These are phyloP conservation scores for Erodium trifolium DNA, from an alignment of 441 rosid species.

Conservation along the genomic window DNA sequence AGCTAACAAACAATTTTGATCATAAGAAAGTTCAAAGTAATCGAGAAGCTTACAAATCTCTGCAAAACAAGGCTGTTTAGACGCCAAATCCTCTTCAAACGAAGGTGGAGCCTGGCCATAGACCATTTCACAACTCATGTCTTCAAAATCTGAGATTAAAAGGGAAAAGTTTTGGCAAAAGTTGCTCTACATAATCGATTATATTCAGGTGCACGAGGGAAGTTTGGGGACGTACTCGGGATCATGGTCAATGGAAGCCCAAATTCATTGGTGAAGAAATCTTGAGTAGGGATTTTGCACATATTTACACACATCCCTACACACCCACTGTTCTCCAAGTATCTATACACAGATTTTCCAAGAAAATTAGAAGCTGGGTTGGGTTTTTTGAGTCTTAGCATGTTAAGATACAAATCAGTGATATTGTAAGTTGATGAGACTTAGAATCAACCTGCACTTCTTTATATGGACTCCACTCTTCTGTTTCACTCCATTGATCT, in stretches of 20 bases:
- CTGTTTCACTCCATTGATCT: slow-evolving; percentile 75
- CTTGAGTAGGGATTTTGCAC: slow-evolving; percentile 95
- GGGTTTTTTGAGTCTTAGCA: not conserved
- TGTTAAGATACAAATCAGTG: not conserved
- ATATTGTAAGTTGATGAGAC: not conserved
- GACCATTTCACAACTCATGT: slow-evolving; percentile 94
- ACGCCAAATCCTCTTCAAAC: slow-evolving; percentile 63
- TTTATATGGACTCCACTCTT: slow-evolving; percentile 82
- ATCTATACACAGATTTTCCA: slow-evolving; percentile 30
- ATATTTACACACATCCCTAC: slow-evolving; percentile 93
- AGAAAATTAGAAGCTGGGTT: no score
- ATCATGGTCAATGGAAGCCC: slow-evolving; percentile 92
- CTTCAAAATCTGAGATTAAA: slow-evolving; percentile 61
- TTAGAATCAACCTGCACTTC: slow-evolving; percentile 60
- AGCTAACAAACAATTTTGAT: slow-evolving; percentile 12
- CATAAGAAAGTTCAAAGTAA: not conserved
- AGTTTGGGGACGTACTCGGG: slow-evolving; percentile 45
- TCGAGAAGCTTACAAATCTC: slow-evolving; percentile 39
- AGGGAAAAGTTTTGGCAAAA: no score
- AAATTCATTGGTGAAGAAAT: slow-evolving; percentile 94
- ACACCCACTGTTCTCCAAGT: slow-evolving; percentile 93
- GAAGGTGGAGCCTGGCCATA: slow-evolving; percentile 83
- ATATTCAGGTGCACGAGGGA: not conserved
- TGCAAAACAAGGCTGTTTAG: slow-evolving; percentile 55
- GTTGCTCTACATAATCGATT: no score